Evolutionary conservation across 2,329 filamentous ascomycete species (phyloP).

Genomic region (Penicillium sp.): DNA sequence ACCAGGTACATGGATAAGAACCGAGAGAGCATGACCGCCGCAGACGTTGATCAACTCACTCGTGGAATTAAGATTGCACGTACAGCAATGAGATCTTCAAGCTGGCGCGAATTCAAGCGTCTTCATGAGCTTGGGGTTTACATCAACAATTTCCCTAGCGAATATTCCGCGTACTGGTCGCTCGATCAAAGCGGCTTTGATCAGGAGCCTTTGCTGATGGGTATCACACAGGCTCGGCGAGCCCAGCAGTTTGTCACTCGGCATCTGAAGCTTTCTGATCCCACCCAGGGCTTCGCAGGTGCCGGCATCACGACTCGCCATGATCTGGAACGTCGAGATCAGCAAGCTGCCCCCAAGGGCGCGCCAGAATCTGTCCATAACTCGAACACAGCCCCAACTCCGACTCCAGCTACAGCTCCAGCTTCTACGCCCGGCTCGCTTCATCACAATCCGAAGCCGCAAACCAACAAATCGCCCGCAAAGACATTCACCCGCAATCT

Average conservation of each 20-base stretch:
- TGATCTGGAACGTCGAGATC: conserved; percentile 20
- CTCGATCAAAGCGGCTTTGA: conserved; percentile 47
- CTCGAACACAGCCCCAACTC: not conserved
- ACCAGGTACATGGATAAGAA: conserved; percentile 61
- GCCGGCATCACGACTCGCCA: conserved; percentile 36
- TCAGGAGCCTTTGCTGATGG: conserved; percentile 48
- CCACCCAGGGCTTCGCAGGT: conserved; percentile 36
- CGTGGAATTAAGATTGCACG: conserved; percentile 63
- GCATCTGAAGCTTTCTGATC: conserved; percentile 31
- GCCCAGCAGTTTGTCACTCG: conserved; percentile 51
- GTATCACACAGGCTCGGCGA: conserved; percentile 50
- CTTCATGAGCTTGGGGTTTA: conserved; percentile 75
- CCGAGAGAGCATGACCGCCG: conserved; percentile 51
- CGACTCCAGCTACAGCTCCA: not conserved
- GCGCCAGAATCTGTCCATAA: conserved; percentile 11
- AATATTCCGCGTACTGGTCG: conserved; percentile 60
- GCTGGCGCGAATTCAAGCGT: conserved; percentile 61
- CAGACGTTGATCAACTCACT: conserved; percentile 57
- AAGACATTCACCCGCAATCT: conserved; percentile 27
- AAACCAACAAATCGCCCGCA: conserved; percentile 22
- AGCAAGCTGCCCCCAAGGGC: conserved; percentile 9
- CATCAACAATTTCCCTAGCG: conserved; percentile 60
- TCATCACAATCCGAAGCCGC: conserved; percentile 21
- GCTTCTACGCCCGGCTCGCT: conserved; percentile 12
- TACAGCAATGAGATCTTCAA: conserved; percentile 51